Conservation (phyloP, 495 filamentous ascomycete species). For the Choiromyces venosus region DNA sequence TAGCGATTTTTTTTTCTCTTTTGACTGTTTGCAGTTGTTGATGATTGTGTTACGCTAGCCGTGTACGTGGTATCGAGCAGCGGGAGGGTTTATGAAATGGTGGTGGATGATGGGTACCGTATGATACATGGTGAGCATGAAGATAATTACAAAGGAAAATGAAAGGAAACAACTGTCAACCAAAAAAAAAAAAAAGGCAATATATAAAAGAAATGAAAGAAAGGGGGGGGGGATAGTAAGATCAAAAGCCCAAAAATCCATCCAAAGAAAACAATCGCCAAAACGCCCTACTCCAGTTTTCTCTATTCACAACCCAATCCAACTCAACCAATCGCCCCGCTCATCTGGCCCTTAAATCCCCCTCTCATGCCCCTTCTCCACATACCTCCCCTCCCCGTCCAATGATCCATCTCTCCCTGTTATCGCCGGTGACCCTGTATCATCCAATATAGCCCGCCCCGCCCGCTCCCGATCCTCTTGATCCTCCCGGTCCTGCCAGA, state of each 20-base stretch:
- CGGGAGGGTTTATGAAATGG: background rate
- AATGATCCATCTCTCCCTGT: background rate
- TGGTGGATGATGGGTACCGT: background rate
- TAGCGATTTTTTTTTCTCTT: no score
- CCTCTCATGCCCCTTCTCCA: background rate
- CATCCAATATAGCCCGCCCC: background rate
- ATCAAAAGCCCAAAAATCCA: background rate
- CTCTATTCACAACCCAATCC: background rate
- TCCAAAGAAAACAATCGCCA: background rate
- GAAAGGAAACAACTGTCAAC: no score
- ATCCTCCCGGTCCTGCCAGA: background rate
- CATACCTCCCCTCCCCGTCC: background rate
- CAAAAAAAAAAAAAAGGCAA: background rate
- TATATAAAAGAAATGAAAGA: no score
- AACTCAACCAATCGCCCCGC: background rate
- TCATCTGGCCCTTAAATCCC: background rate
- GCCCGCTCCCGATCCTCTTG: background rate
- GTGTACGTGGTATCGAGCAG: no score
- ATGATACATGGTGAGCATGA: background rate
- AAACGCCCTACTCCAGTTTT: background rate
- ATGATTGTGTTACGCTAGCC: no score
- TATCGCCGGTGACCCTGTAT: background rate
- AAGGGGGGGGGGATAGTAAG: background rate
- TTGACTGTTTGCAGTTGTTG: no score
- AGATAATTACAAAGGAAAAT: background rate